Evolutionary conservation across 495 filamentous ascomycete genomes (phyloP), one percentile per base, ranked within the genome.

Genomic region (Penicillium tannophilum): DNA sequence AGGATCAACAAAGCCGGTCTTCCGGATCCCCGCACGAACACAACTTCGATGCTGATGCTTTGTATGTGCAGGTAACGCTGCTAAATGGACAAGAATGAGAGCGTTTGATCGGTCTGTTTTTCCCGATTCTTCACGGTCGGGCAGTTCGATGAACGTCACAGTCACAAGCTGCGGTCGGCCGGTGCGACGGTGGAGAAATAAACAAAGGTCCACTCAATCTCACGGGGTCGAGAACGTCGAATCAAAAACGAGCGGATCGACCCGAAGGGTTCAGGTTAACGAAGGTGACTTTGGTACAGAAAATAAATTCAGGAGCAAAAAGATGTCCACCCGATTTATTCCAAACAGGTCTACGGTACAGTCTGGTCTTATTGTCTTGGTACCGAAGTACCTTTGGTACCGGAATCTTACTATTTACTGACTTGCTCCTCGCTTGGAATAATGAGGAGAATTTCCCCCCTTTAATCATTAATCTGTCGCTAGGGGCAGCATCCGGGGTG

Each of bases 131-230:
- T 28, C 0, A 28, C 28, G 28, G 28, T 28, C 28, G 28, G 28
- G 28, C 28, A 28, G 28, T 28, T 23, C 20, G 20, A 23, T 28
- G 28, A 28, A 3, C 28, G 28, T 28, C 33, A 11, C 20, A 23
- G 20, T 23, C 20, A 23, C 20, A 23, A 23, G 20, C 45, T 43
- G 52, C 60, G 66, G 66, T 67, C 64, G 67, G 66, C 59, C 64
- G 63, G 59, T 67, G 67, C 67, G 63, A 70, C 62, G 58, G 67
- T 70, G 67, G 67, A 70, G 67, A 67, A 58, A 63, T 62, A 67
- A 69, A 65, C 62, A 70, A 67, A 63, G 55, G 58, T 56, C 58
- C 63, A 63, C 61, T 53, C 19, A 53, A 36, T n/a, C 30, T 12
- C 43, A 26, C n/a, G 35, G 48, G 47, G 46, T 33, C 43, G 30